Evolutionary conservation across 768 basidiomycete genomes (phyloP).

Genomic region (Pisolithus sp.): DNA sequence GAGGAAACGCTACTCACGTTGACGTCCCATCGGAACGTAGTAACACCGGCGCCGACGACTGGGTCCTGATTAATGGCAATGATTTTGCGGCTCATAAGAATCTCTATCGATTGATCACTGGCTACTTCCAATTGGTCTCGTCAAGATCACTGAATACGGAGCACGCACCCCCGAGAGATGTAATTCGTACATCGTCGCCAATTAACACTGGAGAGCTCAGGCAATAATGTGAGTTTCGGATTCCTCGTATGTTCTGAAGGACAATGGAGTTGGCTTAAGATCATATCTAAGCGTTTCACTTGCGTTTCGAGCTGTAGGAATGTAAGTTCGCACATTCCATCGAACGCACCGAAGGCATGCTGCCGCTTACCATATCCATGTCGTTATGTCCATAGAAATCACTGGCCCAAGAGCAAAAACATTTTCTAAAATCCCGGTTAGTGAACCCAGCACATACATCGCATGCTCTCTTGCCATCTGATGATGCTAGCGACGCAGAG

Average conservation of each 20-base stretch:
- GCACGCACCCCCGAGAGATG: constrained; percentile 6
- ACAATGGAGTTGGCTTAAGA: background rate
- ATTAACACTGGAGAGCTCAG: constrained; percentile 62
- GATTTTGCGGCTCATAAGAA: constrained; percentile 58
- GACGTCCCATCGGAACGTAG: constrained; percentile 64
- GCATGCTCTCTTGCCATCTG: constrained; percentile 35
- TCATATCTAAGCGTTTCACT: constrained; percentile 10
- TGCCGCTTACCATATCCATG: constrained; percentile 51
- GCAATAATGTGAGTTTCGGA: constrained; percentile 65
- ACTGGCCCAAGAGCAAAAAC: constrained; percentile 53
- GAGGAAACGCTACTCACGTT: constrained; percentile 37
- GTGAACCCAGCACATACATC: background rate
- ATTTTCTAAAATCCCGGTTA: constrained; percentile 40
- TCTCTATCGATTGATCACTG: constrained; percentile 44
- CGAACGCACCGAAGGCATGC: constrained; percentile 3
- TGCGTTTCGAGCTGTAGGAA: constrained; percentile 47
- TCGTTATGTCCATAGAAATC: constrained; percentile 68
- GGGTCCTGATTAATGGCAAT: constrained; percentile 66
- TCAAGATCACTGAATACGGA: background rate
- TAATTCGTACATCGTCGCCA: constrained; percentile 43
- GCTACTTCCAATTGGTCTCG: constrained; percentile 42
- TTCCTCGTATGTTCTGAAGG: constrained; percentile 52
- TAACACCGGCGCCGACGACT: constrained; percentile 51
- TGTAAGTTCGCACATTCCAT: background rate
- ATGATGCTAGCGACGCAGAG: constrained; percentile 45